Percentiles rank a stretch among this genome's conserved stretches.
phyloP scores from a whole-genome alignment of 176 grass and related monocot species.

The Miscanthus lutarioriparius region DNA sequence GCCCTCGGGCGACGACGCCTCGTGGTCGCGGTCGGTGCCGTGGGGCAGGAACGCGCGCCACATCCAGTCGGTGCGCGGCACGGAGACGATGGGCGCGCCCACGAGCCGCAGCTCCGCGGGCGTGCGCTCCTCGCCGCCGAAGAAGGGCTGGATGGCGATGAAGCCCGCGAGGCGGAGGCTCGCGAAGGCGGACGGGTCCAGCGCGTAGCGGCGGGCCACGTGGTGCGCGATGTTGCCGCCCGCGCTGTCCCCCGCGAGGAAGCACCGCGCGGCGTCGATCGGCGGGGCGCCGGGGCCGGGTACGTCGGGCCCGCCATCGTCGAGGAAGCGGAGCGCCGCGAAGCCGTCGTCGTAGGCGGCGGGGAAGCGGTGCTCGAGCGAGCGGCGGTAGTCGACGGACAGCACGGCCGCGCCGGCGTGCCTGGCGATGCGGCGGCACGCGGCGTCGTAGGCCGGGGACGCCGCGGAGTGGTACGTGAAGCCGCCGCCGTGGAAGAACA shows the following conservation, averaged over 20 bases:
- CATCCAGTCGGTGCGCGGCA: constrained; percentile 67
- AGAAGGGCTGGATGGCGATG: constrained; percentile 83
- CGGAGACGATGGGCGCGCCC: constrained; percentile 58
- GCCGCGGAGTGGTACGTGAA: constrained; percentile 70
- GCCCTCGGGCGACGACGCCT: constrained; percentile 21
- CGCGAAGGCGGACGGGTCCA: not conserved
- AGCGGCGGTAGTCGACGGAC: constrained; percentile 83
- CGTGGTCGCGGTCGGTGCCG: constrained; percentile 57
- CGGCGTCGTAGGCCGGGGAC: constrained; percentile 55
- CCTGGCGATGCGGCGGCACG: constrained; percentile 67
- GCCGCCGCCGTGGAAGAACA: constrained; percentile 94
- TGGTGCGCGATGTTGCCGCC: constrained; percentile 83
- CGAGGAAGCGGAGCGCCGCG: constrained; percentile 70
- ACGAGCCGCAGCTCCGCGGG: constrained; percentile 55
- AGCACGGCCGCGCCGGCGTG: constrained; percentile 42
- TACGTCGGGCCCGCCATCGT: not conserved
- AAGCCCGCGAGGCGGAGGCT: constrained; percentile 42
- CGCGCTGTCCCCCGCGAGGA: constrained; percentile 78
- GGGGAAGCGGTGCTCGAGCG: constrained; percentile 69
- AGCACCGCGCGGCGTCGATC: constrained; percentile 53
- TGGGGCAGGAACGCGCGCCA: constrained; percentile 86
- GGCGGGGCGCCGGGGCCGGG: not conserved
- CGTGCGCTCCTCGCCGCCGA: constrained; percentile 80
- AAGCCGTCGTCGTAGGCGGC: constrained; percentile 79
- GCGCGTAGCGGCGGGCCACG: constrained; percentile 64